These are phyloP conservation scores for Coriaria nepalensis DNA, from an alignment of 306 rosid species.

Conservation along the genomic window DNA sequence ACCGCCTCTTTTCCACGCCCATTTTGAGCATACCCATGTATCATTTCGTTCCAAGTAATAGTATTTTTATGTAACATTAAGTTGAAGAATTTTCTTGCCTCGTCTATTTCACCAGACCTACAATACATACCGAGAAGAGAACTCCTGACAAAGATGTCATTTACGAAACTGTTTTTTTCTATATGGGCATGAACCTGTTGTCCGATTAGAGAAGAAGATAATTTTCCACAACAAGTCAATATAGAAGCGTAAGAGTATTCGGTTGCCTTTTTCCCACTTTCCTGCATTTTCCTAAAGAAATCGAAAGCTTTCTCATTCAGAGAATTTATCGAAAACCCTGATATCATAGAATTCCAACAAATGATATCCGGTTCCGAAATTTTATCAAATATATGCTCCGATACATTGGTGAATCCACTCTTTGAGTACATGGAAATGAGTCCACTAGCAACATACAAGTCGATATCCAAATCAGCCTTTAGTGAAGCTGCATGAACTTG, in stretches of 20 bases:
- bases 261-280: slow-evolving; percentile 32
- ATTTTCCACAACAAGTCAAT: slow-evolving; percentile 47
- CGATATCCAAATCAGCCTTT: slow-evolving; percentile 27
- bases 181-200: slow-evolving; percentile 52
- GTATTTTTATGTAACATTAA: slow-evolving; percentile 40
- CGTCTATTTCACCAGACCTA: slow-evolving; percentile 51
- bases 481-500: slow-evolving; percentile 51
- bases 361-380: slow-evolving; percentile 44
- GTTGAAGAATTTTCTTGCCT: slow-evolving; percentile 35
- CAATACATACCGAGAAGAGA: slow-evolving; percentile 65
- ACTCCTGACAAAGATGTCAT: slow-evolving; percentile 55
- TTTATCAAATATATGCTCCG: slow-evolving; percentile 33
- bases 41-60: slow-evolving; percentile 72
- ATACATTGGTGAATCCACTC: slow-evolving; percentile 49
- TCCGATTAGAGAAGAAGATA: slow-evolving; percentile 55
- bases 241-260: slow-evolving; percentile 57
- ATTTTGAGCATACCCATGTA: slow-evolving; percentile 73
- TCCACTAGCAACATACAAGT: slow-evolving; percentile 52
- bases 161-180: slow-evolving; percentile 43
- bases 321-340: slow-evolving; percentile 48
- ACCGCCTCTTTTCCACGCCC: slow-evolving; percentile 55
- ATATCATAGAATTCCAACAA: slow-evolving; percentile 75
- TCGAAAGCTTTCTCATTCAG: slow-evolving; percentile 49
- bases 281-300: slow-evolving; percentile 41
- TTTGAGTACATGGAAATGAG: slow-evolving; percentile 58